Percentiles rank a stretch among this genome's conserved stretches.
Evolutionary conservation across 1,284 basidiomycete species (phyloP).

Genomic region (Ceratobasidium sp.): DNA sequence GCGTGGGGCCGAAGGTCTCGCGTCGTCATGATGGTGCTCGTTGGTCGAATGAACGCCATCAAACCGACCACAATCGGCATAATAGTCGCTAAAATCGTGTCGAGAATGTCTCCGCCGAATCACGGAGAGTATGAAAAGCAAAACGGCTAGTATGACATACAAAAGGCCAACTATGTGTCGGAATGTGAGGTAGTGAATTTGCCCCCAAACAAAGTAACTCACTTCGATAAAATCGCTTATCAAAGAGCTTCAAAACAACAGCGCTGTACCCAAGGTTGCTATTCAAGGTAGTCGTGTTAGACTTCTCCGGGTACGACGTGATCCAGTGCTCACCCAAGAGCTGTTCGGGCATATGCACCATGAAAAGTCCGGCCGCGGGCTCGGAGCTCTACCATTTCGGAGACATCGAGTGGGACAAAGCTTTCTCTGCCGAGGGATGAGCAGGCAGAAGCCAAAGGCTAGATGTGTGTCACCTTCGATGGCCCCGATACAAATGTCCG

Average conservation of each 20-base stretch:
- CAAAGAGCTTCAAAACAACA: constrained; percentile 78
- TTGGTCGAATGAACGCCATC: constrained; percentile 53
- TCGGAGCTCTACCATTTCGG: constrained; percentile 64
- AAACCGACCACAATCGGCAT: constrained; percentile 21
- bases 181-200: constrained; percentile 46
- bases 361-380: constrained; percentile 82
- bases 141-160: constrained; percentile 67
- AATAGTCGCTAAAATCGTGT: constrained; percentile 67
- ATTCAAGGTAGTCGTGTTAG: too few relatives aligned
- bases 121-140: constrained; percentile 68
- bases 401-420: constrained; percentile 9
- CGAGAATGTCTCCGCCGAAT: constrained; percentile 67
- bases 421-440: constrained; percentile 17
- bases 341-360: constrained; percentile 79
- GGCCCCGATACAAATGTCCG: constrained; percentile 40
- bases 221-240: constrained; percentile 73
- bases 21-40: constrained; percentile 34
- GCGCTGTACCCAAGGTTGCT: constrained; percentile 73
- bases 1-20: constrained; percentile 46
- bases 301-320: not conserved
- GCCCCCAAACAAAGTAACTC: constrained; percentile 21
- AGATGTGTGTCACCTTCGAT: constrained; percentile 34
- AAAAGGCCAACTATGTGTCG: constrained; percentile 67
- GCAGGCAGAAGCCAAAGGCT: not conserved
- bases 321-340: constrained; percentile 56